A percentile compares a stretch with the other conserved stretches of the same genome.
phyloP scores from a whole-genome alignment of 306 rosid genomes.

The Ormosia emarginata region DNA sequence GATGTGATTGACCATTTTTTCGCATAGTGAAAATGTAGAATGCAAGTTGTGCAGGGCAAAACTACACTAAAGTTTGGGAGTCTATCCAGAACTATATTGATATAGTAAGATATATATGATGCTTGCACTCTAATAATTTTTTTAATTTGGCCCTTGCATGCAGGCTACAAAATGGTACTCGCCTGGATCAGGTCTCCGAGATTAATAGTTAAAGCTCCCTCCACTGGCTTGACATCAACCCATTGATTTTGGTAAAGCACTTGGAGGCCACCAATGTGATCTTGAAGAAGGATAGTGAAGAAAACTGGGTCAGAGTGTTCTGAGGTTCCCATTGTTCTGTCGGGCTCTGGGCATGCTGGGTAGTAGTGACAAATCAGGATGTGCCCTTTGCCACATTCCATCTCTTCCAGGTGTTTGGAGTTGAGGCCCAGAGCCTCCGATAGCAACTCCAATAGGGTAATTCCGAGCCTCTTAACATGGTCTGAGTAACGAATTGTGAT shows the following conservation, averaged over 20 bases:
- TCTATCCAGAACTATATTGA: too few relatives aligned
- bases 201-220: neutral
- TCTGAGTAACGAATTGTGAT: neutral
- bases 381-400: neutral
- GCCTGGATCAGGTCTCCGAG: slow-evolving; percentile 6
- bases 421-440: neutral
- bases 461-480: neutral
- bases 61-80: too few relatives aligned
- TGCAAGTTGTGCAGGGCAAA: too few relatives aligned
- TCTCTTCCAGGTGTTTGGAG: neutral
- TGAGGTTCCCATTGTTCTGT: neutral
- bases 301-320: neutral
- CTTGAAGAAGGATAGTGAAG: neutral
- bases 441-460: neutral
- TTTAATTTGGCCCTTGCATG: too few relatives aligned
- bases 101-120: too few relatives aligned
- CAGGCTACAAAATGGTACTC: neutral
- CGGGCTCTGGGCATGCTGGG: neutral
- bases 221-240: neutral
- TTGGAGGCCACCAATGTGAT: slow-evolving; percentile 13
- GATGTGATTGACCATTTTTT: too few relatives aligned
- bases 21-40: too few relatives aligned
- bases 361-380: neutral
- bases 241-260: neutral
- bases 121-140: too few relatives aligned